Evolutionary conservation across 768 basidiomycete species (phyloP), one percentile per base, ranked within the genome.

Genomic region (Harrya chromipes): DNA sequence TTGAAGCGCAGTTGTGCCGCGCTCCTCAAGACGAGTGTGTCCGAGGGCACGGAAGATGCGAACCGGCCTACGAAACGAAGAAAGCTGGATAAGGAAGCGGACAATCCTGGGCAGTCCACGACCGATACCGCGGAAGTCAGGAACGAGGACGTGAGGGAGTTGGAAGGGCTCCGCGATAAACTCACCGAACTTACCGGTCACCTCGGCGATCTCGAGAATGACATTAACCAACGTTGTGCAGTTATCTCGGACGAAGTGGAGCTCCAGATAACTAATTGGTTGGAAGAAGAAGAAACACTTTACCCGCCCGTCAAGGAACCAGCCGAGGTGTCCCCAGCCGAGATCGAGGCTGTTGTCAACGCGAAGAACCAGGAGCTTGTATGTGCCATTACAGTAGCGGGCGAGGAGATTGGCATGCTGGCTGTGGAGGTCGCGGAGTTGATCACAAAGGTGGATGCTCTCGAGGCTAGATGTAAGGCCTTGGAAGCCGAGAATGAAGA

Each of bases 171-270:
- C 24, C 56, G 52, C 17, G 69, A 70, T 12, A 54, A 58, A n/a
- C 50, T 75, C 47, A 29, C 41, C 21, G 43, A 46, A 4, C 60
- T 74, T 7, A 63, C 65, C 12, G 44, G 49, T 38, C 62, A 65
- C 14, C 47, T 75, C 31, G 4, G 51, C 21, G 68, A 71, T 17
- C 56, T 75, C 21, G 60, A 70, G 52, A 72, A 74, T 46, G 66
- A 69, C 39, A 54, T 74, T 19, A 57, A 51, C 4, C 73, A 74
- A 52, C 67, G 66, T 46, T 61, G 72, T 46, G 35, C 41, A 21
- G 49, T 63, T 29, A 16, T 72, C 27, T 54, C 60, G 4, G 58
- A 61, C 17, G 58, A 69, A 47, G 59, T 73, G 23, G 64, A 70
- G n/a, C 52, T 59, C 49, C 52, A 53, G 27, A 54, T 73, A 31